phyloP scores from a whole-genome alignment of 768 basidiomycete genomes.

The Lactifluus subvellereus region DNA sequence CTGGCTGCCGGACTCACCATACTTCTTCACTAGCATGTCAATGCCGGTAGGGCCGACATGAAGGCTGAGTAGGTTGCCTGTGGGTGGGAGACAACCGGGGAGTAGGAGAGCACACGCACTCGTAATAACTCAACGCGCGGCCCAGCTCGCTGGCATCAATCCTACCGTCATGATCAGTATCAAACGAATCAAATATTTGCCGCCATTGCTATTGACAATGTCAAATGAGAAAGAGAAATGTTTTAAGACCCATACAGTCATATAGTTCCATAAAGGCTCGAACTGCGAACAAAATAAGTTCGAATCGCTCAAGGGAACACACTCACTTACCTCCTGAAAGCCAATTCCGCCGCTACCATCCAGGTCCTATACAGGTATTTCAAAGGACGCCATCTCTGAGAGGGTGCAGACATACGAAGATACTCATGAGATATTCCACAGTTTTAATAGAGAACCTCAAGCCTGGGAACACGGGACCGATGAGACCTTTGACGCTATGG shows the following conservation, averaged over 20 bases:
- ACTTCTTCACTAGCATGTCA: conserved; percentile 9
- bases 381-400: background rate
- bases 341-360: conserved; percentile 6
- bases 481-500: background rate
- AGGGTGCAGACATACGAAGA: conserved; percentile 5
- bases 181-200: conserved; percentile 10
- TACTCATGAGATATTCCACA: conserved; percentile 13
- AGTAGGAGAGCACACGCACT: background rate
- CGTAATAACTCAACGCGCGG: conserved; percentile 3
- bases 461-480: background rate
- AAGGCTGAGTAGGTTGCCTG: background rate
- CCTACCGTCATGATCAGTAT: background rate
- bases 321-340: conserved; percentile 4
- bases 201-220: conserved; percentile 5
- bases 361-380: background rate
- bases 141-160: conserved; percentile 1
- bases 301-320: background rate
- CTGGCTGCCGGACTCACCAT: background rate
- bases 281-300: background rate
- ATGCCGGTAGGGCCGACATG: background rate
- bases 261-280: conserved; percentile 3
- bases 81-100: background rate
- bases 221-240: background rate
- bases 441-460: background rate
- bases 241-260: background rate